Evolutionary conservation across 768 basidiomycete genomes (phyloP).

Genomic region (Chiua virens): DNA sequence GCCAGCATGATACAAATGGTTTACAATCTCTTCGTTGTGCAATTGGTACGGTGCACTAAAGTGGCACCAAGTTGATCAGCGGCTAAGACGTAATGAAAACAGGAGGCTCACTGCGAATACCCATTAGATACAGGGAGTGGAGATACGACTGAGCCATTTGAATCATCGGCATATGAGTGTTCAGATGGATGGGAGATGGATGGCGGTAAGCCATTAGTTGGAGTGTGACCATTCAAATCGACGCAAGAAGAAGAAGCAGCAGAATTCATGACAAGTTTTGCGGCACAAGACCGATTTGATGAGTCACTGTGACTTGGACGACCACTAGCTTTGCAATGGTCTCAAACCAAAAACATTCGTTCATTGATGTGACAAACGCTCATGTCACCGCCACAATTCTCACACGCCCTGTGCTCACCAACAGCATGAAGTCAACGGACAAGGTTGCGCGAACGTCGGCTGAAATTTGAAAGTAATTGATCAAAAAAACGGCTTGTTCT

Average conservation of each 20-base stretch:
- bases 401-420: slow-evolving; percentile 1
- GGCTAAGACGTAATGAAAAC: not conserved
- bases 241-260: slow-evolving; percentile 33
- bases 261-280: slow-evolving; percentile 23
- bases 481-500: no score
- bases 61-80: slow-evolving; percentile 11
- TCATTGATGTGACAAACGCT: slow-evolving; percentile 20
- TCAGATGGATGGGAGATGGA: slow-evolving; percentile 37
- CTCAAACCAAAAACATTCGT: slow-evolving; percentile 17
- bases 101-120: slow-evolving; percentile 53
- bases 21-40: slow-evolving; percentile 77
- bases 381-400: slow-evolving; percentile 22
- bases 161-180: slow-evolving; percentile 36
- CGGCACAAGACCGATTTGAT: slow-evolving; percentile 2
- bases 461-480: no score
- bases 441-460: no score
- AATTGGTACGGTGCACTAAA: slow-evolving; percentile 49
- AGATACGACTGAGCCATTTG: slow-evolving; percentile 16
- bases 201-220: slow-evolving; percentile 50
- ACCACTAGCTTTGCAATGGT: slow-evolving; percentile 1
- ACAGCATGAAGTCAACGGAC: no score
- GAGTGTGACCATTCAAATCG: slow-evolving; percentile 52
- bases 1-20: slow-evolving; percentile 75
- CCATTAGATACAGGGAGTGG: slow-evolving; percentile 54
- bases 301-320: not conserved